phyloP scores from a whole-genome alignment of 345 rosid genomes.

The Gossypium herbaceum region DNA sequence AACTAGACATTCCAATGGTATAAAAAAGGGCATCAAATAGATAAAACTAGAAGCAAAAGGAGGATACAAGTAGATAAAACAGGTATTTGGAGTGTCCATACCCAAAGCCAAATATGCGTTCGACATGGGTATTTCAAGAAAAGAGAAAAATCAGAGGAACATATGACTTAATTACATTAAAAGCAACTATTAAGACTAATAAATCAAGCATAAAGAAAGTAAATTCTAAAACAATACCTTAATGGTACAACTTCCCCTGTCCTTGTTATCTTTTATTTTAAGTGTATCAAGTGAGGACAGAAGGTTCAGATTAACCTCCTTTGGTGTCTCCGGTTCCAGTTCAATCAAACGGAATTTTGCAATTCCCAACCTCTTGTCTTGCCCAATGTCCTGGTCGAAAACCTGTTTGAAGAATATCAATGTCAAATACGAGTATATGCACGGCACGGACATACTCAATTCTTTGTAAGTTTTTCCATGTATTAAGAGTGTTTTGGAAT shows the following conservation, averaged over 20 bases:
- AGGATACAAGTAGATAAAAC: neutral
- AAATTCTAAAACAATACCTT: conserved; percentile 47
- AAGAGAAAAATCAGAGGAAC: neutral
- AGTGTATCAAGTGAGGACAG: conserved; percentile 77
- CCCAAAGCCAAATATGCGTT: neutral
- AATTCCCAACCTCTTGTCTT: conserved; percentile 87
- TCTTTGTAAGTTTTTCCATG: too few species aligned
- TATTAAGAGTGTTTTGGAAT: too few species aligned
- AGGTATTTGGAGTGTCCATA: neutral
- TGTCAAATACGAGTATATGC: too few species aligned
- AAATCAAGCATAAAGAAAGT: neutral
- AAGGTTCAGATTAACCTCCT: conserved; percentile 62
- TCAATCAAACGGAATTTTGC: conserved; percentile 62
- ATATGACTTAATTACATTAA: neutral
- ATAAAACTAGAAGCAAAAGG: neutral
- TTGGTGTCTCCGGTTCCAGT: conserved; percentile 46
- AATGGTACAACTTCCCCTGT: conserved; percentile 74
- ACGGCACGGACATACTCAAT: too few species aligned
- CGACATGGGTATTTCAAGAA: neutral
- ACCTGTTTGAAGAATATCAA: conserved; percentile 46
- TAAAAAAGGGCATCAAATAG: neutral
- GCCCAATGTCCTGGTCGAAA: conserved; percentile 85
- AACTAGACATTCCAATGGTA: neutral
- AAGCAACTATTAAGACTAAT: neutral
- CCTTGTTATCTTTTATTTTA: conserved; percentile 94